Conservation (phyloP, 495 filamentous ascomycete species). For the Aspergillus bertholletiae region DNA sequence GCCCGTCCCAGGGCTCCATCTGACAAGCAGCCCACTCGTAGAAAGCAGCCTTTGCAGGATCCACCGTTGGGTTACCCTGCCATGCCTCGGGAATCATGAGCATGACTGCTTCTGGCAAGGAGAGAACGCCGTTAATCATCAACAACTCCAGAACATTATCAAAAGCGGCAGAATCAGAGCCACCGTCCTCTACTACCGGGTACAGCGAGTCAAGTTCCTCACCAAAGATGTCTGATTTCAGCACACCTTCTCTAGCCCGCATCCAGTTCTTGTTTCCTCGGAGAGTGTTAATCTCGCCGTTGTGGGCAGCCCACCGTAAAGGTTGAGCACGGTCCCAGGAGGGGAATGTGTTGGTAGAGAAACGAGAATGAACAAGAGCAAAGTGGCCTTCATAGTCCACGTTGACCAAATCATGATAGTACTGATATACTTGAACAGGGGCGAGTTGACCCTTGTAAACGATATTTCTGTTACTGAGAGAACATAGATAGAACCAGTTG, state of each 20-base stretch:
- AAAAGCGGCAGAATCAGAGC: conserved; percentile 96
- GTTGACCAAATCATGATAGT: conserved; percentile 96
- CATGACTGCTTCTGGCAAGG: conserved; percentile 96
- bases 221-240: conserved; percentile 89
- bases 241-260: conserved; percentile 93
- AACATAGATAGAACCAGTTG: conserved; percentile 99
- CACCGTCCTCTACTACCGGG: conserved; percentile 95
- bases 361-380: conserved; percentile 94
- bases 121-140: conserved; percentile 95
- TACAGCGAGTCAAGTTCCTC: conserved; percentile 90
- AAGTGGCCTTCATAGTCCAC: conserved; percentile 98
- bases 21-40: conserved; percentile 99
- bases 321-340: conserved; percentile 99
- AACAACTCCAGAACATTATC: conserved; percentile 97
- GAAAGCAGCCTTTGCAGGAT: conserved; percentile 94
- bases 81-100: conserved; percentile 98
- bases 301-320: conserved; percentile 95
- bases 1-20: conserved; percentile 99
- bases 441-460: conserved; percentile 98
- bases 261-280: conserved; percentile 99
- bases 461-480: conserved; percentile 97
- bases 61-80: conserved; percentile 92
- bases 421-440: conserved; percentile 96
- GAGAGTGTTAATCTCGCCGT: conserved; percentile 98
- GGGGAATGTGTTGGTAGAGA: conserved; percentile 98